Base-by-base conservation (phyloP, 1,284 basidiomycete species). In the Coniferiporia weirii region DNA sequence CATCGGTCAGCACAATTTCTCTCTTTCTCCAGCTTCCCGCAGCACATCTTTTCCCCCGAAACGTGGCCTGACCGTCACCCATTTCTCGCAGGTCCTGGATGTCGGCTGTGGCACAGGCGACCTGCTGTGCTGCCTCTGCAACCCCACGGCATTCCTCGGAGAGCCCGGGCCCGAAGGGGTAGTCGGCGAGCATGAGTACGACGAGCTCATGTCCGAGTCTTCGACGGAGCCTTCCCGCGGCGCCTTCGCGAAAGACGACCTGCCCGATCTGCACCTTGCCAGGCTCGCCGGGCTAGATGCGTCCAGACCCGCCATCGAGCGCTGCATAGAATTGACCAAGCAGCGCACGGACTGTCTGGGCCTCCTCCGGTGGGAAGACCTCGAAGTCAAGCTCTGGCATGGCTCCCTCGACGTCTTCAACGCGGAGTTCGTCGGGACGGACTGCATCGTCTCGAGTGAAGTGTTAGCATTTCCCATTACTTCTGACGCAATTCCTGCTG, bases 391-490 rank as follows among this genome's bases (percentile, higher is more conserved):
- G 65, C 70, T 97, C 1, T 97, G 90, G 89, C 78, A 89, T 47
- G 95, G 95, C 7, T 87, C 85, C 0, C 76, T 98, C 48, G 84
- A 92, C 68, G 75, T 76, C 7, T 78, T 89, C 66, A 97, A 97
- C 67, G 76, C 83, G 22, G 79, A 81, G 45, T 87, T 98, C 64
- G 78, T 83, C 19, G 82, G 79, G 49, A 79, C 84, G 19, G 93
- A 97, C 62, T 94, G 92, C 61, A 89, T 97, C 63, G 83, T 94
- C 22, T 84, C 87, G 17, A 87, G 85, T 5, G 95, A 98, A 78
- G 89, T 97, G 85, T 91, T 75, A 68, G 86, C 77, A 27, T 34
- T 20, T 45, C 5, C 27, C 27, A 27, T 27, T 27, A 27, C 27
- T 27, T 27, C 3, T 27, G 27, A 27, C 27, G 27, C 5, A 27